A percentile compares a stretch with the other conserved stretches of the same genome.
Evolutionary conservation across 805 yeast species (phyloP).

Genomic region (Candida hungchunana): DNA sequence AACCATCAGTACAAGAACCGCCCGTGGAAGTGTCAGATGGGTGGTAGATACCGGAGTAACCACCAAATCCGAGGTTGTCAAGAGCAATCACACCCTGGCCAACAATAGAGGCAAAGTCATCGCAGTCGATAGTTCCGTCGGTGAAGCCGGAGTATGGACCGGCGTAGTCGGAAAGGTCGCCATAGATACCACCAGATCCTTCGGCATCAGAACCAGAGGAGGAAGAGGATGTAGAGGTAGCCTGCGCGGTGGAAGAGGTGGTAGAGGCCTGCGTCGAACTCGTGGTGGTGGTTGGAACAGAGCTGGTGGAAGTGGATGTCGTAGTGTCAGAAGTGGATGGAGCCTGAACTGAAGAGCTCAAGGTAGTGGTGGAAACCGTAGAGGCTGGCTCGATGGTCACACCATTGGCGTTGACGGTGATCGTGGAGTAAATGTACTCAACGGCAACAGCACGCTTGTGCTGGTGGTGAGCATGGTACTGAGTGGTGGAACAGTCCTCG

Average conservation of each 20-base stretch:
- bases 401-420: constrained; percentile 48
- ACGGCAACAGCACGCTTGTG: constrained; percentile 51
- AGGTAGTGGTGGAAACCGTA: constrained; percentile 18
- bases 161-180: constrained; percentile 55
- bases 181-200: constrained; percentile 35
- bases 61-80: constrained; percentile 72
- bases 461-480: constrained; percentile 37
- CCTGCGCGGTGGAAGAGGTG: constrained; percentile 18
- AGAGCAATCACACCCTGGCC: constrained; percentile 82
- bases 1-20: constrained; percentile 74
- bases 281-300: constrained; percentile 23
- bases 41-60: constrained; percentile 69
- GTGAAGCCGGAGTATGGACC: constrained; percentile 56
- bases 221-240: constrained; percentile 27
- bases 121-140: constrained; percentile 70
- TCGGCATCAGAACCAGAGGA: constrained; percentile 26
- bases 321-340: constrained; percentile 23
- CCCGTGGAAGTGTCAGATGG: constrained; percentile 57
- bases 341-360: constrained; percentile 21
- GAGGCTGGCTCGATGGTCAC: constrained; percentile 32
- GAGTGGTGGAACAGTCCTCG: constrained; percentile 18
- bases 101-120: constrained; percentile 53
- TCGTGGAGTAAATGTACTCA: constrained; percentile 50
- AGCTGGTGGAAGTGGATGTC: constrained; percentile 20
- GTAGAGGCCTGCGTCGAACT: constrained; percentile 23